Evolutionary conservation across 2,329 filamentous ascomycete genomes (phyloP).

Genomic region (Hortaea werneckii): DNA sequence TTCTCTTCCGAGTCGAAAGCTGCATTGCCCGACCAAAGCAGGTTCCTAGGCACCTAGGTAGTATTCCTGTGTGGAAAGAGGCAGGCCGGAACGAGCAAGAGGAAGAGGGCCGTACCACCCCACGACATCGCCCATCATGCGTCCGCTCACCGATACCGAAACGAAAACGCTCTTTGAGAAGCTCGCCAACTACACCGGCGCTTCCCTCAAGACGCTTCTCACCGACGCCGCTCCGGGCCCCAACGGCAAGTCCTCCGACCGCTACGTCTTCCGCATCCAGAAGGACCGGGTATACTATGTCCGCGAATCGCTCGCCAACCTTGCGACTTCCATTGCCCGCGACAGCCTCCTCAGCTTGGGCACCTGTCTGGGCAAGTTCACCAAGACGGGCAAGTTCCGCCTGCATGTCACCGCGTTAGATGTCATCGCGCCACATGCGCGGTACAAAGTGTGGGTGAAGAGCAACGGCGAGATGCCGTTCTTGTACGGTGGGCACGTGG

Average conservation of each 20-base stretch:
- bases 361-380: conserved; percentile 88
- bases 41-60: no score
- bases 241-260: conserved; percentile 52
- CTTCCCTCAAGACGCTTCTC: conserved; percentile 69
- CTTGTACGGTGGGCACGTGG: conserved; percentile 82
- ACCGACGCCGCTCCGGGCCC: conserved; percentile 27
- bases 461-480: conserved; percentile 96
- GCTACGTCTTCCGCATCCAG: conserved; percentile 78
- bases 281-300: conserved; percentile 86
- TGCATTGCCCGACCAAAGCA: no score
- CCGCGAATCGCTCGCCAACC: conserved; percentile 76
- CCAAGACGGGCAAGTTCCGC: conserved; percentile 90
- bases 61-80: no score
- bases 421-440: conserved; percentile 78
- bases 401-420: conserved; percentile 88
- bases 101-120: no score
- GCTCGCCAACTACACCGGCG: conserved; percentile 86
- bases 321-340: conserved; percentile 76
- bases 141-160: conserved; percentile 69
- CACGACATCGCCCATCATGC: conserved; percentile 45
- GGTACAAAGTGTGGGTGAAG: conserved; percentile 97
- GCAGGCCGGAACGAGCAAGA: no score
- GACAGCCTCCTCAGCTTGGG: conserved; percentile 79
- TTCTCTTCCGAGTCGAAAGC: no score
- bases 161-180: conserved; percentile 79